Evolutionary conservation across 495 filamentous ascomycete genomes (phyloP).

Genomic region (Penicillium manginii): DNA sequence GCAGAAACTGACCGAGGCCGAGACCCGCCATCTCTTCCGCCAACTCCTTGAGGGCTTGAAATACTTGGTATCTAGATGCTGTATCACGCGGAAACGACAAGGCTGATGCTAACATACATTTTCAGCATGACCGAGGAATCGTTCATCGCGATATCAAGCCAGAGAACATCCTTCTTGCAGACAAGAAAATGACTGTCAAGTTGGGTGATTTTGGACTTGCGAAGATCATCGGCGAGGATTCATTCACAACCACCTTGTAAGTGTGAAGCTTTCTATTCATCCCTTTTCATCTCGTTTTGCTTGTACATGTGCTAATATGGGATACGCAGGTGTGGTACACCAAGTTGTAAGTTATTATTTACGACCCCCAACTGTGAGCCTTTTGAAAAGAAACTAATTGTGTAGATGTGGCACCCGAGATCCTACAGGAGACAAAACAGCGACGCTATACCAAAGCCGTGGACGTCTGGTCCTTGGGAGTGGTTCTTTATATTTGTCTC

Average conservation of each 20-base stretch:
- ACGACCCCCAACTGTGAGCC: slow-evolving; percentile 1
- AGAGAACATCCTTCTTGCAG: slow-evolving; percentile 91
- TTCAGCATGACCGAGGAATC: slow-evolving; percentile 93
- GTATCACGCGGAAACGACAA: neutral
- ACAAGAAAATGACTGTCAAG: slow-evolving; percentile 85
- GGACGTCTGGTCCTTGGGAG: slow-evolving; percentile 95
- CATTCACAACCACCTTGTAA: slow-evolving; percentile 92
- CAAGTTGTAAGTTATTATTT: slow-evolving; percentile 65
- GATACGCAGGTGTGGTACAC: slow-evolving; percentile 73
- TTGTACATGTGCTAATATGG: slow-evolving; percentile 28
- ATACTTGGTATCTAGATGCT: slow-evolving; percentile 68
- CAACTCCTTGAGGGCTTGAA: slow-evolving; percentile 94
- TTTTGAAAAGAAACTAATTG: slow-evolving; percentile 18
- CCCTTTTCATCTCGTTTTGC: neutral
- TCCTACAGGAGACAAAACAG: slow-evolving; percentile 74
- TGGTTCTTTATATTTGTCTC: slow-evolving; percentile 98
- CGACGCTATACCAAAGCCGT: slow-evolving; percentile 94
- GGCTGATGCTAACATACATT: neutral
- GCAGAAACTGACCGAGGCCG: slow-evolving; percentile 80
- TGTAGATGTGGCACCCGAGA: slow-evolving; percentile 93
- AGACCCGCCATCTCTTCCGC: slow-evolving; percentile 82
- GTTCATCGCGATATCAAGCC: slow-evolving; percentile 99
- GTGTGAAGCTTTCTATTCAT: slow-evolving; percentile 22
- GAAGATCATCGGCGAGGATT: slow-evolving; percentile 98
- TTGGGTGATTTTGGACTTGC: slow-evolving; percentile 96